Percentiles rank a stretch among this genome's conserved stretches.
Evolutionary conservation across 2,329 filamentous ascomycete genomes (phyloP).

Genomic region (Aspergillus terreus): DNA sequence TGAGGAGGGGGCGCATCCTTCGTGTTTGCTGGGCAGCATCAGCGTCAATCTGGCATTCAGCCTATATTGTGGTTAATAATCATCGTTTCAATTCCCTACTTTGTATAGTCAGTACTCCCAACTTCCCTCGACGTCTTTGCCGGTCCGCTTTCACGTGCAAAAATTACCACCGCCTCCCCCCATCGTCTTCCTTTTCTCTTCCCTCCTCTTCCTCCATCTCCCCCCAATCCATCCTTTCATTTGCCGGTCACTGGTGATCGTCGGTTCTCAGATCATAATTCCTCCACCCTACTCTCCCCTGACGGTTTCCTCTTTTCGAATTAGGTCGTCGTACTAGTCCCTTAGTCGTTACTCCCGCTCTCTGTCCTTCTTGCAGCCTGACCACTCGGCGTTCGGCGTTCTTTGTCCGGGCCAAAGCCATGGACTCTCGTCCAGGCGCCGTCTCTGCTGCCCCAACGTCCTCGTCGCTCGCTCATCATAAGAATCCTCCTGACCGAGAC

Average conservation of each 20-base stretch:
- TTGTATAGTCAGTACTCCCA: background rate
- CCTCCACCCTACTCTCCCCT: background rate
- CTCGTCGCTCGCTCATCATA: slow-evolving; percentile 4
- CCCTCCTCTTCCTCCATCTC: background rate
- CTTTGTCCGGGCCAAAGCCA: slow-evolving; percentile 10
- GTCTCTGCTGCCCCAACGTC: slow-evolving; percentile 9
- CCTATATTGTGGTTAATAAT: background rate
- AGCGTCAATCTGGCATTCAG: background rate
- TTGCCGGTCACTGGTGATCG: background rate
- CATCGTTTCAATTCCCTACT: background rate
- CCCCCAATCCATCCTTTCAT: background rate
- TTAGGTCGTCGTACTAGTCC: background rate
- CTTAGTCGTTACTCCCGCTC: background rate
- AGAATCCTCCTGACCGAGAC: slow-evolving; percentile 8
- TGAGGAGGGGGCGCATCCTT: background rate
- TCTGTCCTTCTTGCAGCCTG: background rate
- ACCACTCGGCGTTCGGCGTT: background rate
- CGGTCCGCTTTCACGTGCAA: background rate
- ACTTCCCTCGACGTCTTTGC: background rate
- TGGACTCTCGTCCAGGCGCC: slow-evolving; percentile 16
- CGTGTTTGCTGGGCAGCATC: background rate
- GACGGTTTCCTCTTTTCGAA: background rate
- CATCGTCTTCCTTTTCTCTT: background rate
- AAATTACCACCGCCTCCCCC: background rate
- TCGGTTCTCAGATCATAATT: background rate